Base-by-base conservation (phyloP, 768 basidiomycete species). In the Boletus barrowsii region DNA sequence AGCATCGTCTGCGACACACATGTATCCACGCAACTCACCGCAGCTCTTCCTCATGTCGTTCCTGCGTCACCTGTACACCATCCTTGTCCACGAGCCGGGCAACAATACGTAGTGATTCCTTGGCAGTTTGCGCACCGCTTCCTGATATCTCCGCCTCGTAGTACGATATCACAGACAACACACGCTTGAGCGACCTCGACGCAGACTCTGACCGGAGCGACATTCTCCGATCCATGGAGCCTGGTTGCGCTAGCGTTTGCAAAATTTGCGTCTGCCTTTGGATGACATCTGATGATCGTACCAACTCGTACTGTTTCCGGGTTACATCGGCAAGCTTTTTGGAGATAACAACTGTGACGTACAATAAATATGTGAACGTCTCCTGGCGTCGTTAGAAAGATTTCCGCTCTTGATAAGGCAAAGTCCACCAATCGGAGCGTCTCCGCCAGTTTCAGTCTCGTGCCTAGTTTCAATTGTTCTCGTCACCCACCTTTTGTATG, bases 291-390 rank as follows among this genome's bases (percentile, higher is more conserved):
- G 80, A 73, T 6, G 82, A 83, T 18, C 85, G 79, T 20, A 87
- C 79, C 18, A 88, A 72, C 58, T 88, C 85, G 56, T 88, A 88
- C 84, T 87, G 30, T 46, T 14, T 15, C 30, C 33, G 42, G 18
- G 20, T 32, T 32, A 30, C 43, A 39, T 55, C 51, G 47, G 37
- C 35, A 51, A 30, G 8, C 2, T 39, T 40, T 30, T 35, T 30
- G 35, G 42, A 47, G 47, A 41, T 26, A 56, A 33, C 35, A 51
- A n/a, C 8, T 26, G 1, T 29, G 33, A 71, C 84, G 61, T 68
- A 88, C 87, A 51, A 88, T 76, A 24, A 88, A 73, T 49, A 83
- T 81, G 54, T 88, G 83, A 6, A 83, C 53, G 10, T 82, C 76
- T 22, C 68, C 68, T 5, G 87, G 77, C 18, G 77, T 75, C 2